These are phyloP conservation scores for Phytophthora melonis DNA, from an alignment of 352 stramenopile genomes.

Conservation along the genomic window DNA sequence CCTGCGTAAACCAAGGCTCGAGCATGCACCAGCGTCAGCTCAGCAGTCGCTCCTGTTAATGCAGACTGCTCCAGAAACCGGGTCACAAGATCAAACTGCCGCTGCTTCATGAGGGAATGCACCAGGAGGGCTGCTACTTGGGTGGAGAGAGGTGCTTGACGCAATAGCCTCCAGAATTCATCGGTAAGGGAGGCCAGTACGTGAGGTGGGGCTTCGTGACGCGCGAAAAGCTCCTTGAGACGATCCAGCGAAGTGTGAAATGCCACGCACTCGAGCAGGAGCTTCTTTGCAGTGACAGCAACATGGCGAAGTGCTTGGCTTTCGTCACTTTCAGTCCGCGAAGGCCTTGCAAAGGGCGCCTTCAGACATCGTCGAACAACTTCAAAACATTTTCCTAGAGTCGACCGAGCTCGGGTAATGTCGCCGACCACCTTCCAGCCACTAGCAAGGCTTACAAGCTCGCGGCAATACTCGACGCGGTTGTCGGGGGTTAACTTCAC, in stretches of 20 bases:
- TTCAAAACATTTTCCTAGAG: constrained; percentile 22
- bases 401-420: constrained; percentile 11
- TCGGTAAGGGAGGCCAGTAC: constrained; percentile 30
- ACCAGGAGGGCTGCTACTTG: constrained; percentile 24
- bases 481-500: not conserved
- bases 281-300: constrained; percentile 24
- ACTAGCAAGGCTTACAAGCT: constrained; percentile 20
- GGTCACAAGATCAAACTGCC: constrained; percentile 26
- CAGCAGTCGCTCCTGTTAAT: constrained; percentile 17
- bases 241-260: constrained; percentile 31
- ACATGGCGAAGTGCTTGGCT: constrained; percentile 19
- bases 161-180: constrained; percentile 30
- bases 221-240: constrained; percentile 23
- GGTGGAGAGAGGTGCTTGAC: constrained; percentile 34
- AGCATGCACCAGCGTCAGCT: constrained; percentile 39
- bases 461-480: constrained; percentile 24
- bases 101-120: constrained; percentile 29
- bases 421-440: constrained; percentile 37
- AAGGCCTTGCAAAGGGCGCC: constrained; percentile 6
- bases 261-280: constrained; percentile 36
- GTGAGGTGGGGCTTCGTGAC: constrained; percentile 29
- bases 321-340: not conserved
- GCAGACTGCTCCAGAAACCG: constrained; percentile 27
- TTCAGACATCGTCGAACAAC: constrained; percentile 17
- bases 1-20: constrained; percentile 31